Conservation (phyloP, 148 eudicot genomes). For the Chenopodium suecicum region DNA sequence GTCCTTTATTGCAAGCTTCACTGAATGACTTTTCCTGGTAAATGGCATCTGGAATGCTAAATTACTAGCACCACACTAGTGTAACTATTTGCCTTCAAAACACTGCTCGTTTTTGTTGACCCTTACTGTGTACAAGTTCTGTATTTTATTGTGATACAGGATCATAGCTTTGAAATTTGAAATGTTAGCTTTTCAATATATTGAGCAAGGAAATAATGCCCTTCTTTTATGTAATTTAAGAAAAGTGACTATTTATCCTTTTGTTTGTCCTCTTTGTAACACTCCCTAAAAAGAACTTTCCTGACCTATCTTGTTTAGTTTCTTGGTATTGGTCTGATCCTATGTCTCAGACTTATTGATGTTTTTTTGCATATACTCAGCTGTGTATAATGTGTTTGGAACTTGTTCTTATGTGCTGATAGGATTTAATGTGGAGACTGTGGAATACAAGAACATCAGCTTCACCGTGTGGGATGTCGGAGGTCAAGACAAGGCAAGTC, state of each 20-base stretch:
- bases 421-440: conserved; percentile 38
- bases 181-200: neutral
- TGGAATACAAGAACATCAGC: conserved; percentile 38
- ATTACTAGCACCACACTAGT: neutral
- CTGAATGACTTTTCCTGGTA: neutral
- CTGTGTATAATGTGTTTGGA: neutral
- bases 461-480: conserved; percentile 40
- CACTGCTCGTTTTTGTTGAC: neutral
- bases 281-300: neutral
- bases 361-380: neutral
- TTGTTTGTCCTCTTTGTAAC: neutral
- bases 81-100: neutral
- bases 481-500: conserved; percentile 38
- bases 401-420: neutral
- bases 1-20: neutral
- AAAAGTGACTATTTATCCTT: neutral
- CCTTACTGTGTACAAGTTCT: neutral
- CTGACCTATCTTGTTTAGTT: neutral
- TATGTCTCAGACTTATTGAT: neutral
- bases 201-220: neutral
- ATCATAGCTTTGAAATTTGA: neutral
- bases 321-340: neutral
- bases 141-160: neutral
- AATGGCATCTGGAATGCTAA: neutral
- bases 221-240: neutral